Conservation (phyloP, 2,329 filamentous ascomycete species). For the Colletotrichum cordylinicola region DNA sequence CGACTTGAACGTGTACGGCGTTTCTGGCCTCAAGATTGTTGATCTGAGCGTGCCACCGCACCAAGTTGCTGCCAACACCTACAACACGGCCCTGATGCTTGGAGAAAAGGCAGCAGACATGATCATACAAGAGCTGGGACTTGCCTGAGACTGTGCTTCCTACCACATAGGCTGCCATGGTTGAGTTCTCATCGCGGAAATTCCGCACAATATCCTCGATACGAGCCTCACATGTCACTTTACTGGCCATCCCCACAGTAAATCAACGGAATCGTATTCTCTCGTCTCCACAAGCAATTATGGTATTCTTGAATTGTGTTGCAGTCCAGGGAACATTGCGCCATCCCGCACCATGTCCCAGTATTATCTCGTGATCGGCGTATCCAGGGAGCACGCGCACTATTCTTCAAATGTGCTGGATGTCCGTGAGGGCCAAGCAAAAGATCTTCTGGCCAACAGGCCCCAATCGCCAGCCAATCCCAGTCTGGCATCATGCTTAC, state of each 20-base stretch:
- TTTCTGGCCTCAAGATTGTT: constrained; percentile 44
- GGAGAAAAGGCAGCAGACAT: constrained; percentile 50
- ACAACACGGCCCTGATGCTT: constrained; percentile 51
- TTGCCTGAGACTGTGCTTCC: neutral
- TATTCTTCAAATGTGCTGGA: neutral
- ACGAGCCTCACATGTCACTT: neutral
- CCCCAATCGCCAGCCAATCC: neutral
- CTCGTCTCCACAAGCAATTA: neutral
- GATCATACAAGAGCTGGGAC: constrained; percentile 39
- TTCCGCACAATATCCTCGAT: neutral
- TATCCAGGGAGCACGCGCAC: neutral
- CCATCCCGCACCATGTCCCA: neutral
- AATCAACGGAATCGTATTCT: neutral
- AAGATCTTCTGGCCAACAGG: neutral
- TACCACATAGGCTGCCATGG: neutral
- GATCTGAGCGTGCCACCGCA: constrained; percentile 40
- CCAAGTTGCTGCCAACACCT: constrained; percentile 54
- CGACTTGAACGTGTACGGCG: constrained; percentile 47
- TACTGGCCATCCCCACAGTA: neutral
- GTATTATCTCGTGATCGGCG: neutral
- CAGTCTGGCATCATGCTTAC: neutral
- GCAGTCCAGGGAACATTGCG: neutral
- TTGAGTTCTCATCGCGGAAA: neutral
- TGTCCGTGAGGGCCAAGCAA: neutral
- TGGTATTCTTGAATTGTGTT: neutral